Evolutionary conservation across 2,329 filamentous ascomycete species (phyloP), one percentile per base, ranked within the genome.

Genomic region (Talaromyces sp.): DNA sequence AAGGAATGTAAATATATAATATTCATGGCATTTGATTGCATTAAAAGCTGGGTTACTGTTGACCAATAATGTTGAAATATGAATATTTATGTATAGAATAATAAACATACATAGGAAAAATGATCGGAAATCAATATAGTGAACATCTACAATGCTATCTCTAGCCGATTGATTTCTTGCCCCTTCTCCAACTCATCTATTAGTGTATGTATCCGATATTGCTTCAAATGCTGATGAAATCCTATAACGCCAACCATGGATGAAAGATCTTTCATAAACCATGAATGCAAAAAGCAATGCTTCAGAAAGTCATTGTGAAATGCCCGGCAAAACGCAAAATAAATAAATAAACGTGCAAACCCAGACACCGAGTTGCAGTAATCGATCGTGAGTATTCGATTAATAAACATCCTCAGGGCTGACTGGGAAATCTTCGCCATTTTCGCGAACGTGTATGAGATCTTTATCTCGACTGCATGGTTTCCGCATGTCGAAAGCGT

Each of bases 401-500:
- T 34, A 62, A 59, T 59, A 97, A 58, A 99, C 93, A 78, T 97
- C 91, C 64, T 91, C 87, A 1, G 93, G 91, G 56, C 85, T 81
- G 30, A 99, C 92, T 68, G 85, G 83, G 72, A 91, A 87, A 62
- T 86, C 82, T 79, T 95, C 90, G 18, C 95, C 95, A 68, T 94
- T 86, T 59, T 89, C 85, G 66, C 95, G 85, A 55, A 96, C 83
- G 76, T 96, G 91, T 74, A 90, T 85, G 62, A 83, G 79, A 61
- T 88, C 85, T 74, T 83, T 85, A 78, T 99, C 95, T 70, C 93
- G 85, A 76, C 85, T 90, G 79, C 94, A 86, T 42, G 92, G 86
- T 75, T 97, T 98, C 66, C 95, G 87, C 95, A 99, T 99, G 78
- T 99, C 95, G 74, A 91, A 95, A 18, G 94, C 95, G 79, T 98